Conservation (phyloP, 2,329 filamentous ascomycete genomes). For the Fusarium caatingaense region DNA sequence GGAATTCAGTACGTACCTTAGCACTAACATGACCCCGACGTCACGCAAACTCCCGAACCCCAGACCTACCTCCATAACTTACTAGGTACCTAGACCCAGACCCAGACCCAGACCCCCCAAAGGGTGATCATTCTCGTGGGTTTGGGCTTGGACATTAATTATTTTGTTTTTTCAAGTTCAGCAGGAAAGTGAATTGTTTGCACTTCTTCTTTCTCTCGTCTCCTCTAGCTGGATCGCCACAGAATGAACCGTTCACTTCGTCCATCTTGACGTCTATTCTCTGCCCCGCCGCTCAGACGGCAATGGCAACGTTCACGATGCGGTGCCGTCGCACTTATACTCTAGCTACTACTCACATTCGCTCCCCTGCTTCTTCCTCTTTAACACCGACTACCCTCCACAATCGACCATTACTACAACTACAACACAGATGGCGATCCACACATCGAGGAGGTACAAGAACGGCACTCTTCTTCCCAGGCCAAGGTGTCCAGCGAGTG, state of each 20-base stretch:
- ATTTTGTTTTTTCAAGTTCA: background rate
- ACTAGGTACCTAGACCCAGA: constrained; percentile 19
- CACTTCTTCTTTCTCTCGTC: background rate
- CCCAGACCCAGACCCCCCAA: constrained; percentile 34
- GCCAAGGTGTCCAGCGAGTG: constrained; percentile 89
- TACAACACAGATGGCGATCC: constrained; percentile 48
- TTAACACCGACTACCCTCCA: background rate
- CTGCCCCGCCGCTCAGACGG: constrained; percentile 43
- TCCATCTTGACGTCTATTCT: constrained; percentile 38
- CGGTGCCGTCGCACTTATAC: constrained; percentile 44
- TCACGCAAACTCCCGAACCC: constrained; percentile 40
- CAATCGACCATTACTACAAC: constrained; percentile 19
- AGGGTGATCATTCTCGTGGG: constrained; percentile 28
- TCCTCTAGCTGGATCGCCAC: constrained; percentile 11
- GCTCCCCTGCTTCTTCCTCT: constrained; percentile 4
- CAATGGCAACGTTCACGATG: constrained; percentile 48
- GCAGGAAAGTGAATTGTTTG: background rate
- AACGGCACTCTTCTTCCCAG: constrained; percentile 73
- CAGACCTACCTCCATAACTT: constrained; percentile 22
- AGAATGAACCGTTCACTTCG: constrained; percentile 37
- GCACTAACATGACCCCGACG: constrained; percentile 33
- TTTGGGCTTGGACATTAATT: constrained; percentile 2
- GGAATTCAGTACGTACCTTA: constrained; percentile 16
- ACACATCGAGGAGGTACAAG: constrained; percentile 54
- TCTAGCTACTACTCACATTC: constrained; percentile 10